Percentiles rank a stretch among this genome's conserved stretches.
Conservation (phyloP, 2,329 filamentous ascomycete species). For the Botrytis medusae region DNA sequence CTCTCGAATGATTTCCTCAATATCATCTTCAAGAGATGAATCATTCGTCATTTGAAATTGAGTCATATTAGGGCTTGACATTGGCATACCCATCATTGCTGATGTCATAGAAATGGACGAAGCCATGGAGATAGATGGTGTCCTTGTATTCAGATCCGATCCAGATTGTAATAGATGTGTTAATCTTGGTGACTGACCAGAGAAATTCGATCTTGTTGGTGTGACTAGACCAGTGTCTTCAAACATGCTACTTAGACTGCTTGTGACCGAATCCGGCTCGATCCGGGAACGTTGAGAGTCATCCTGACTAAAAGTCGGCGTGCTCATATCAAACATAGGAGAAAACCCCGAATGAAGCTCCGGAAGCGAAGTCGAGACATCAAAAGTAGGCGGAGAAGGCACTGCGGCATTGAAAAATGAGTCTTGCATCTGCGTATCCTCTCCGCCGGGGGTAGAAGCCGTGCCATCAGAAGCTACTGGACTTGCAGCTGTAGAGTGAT, state of each 20-base stretch:
- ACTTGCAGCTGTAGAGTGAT: conserved; percentile 26
- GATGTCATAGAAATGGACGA: conserved; percentile 19
- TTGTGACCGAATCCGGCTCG: conserved; percentile 41
- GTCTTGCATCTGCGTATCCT: conserved; percentile 37
- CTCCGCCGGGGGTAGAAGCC: conserved; percentile 30
- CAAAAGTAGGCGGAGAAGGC: conserved; percentile 29
- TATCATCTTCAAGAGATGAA: conserved; percentile 46
- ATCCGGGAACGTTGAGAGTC: conserved; percentile 32
- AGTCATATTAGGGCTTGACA: conserved; percentile 28
- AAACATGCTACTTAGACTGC: conserved; percentile 42
- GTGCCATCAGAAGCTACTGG: conserved; percentile 33
- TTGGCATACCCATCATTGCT: conserved; percentile 30
- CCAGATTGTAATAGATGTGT: conserved; percentile 50
- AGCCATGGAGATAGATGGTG: conserved; percentile 13
- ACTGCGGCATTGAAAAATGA: conserved; percentile 36
- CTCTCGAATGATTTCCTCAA: conserved; percentile 56
- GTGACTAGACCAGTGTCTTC: conserved; percentile 39
- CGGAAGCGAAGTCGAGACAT: conserved; percentile 23
- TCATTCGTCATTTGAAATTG: conserved; percentile 33
- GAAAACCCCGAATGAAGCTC: conserved; percentile 34
- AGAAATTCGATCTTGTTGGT: conserved; percentile 39
- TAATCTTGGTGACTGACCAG: conserved; percentile 49
- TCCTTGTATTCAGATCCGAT: conserved; percentile 46
- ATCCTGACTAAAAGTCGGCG: conserved; percentile 36
- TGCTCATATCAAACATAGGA: conserved; percentile 39